A percentile compares a stretch with the other conserved stretches of the same genome.
Evolutionary conservation across 441 rosid species (phyloP).

Genomic region (Biscutella laevigata): DNA sequence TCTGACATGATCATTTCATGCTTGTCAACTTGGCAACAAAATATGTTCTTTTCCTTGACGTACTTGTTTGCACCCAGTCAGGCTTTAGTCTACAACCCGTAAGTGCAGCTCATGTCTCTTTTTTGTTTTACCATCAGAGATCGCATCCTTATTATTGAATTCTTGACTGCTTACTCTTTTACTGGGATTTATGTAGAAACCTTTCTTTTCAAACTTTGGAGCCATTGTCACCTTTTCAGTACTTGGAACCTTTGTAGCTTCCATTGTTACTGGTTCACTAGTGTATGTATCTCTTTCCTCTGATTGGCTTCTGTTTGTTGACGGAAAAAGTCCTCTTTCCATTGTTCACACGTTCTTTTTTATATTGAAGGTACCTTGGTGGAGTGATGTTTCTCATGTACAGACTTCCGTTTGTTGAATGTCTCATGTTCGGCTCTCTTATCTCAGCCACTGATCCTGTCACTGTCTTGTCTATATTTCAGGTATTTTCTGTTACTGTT

Average conservation of each 20-base stretch:
- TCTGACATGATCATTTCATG: neutral
- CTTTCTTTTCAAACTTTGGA: constrained; percentile 93
- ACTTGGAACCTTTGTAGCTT: constrained; percentile 76
- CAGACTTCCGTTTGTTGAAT: constrained; percentile 82
- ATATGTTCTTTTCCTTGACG: constrained; percentile 49
- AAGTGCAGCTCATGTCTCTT: constrained; percentile 29
- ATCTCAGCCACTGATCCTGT: constrained; percentile 99
- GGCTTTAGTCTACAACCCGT: constrained; percentile 92
- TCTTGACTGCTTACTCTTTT: neutral
- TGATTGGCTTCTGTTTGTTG: neutral
- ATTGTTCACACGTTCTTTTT: neutral
- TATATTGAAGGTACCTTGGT: constrained; percentile 70
- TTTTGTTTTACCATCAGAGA: neutral
- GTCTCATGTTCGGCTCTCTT: constrained; percentile 94
- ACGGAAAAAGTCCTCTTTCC: neutral
- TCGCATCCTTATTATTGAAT: neutral
- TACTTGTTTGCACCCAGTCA: constrained; percentile 54
- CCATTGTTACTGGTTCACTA: constrained; percentile 73
- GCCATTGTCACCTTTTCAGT: constrained; percentile 92
- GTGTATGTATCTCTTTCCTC: constrained; percentile 54
- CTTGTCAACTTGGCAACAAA: neutral
- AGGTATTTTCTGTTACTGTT: constrained; percentile 41
- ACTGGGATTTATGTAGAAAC: constrained; percentile 51
- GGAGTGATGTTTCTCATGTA: constrained; percentile 76
- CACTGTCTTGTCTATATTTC: constrained; percentile 91